phyloP scores from a whole-genome alignment of 2,329 filamentous ascomycete species.

The Fusarium continuum region DNA sequence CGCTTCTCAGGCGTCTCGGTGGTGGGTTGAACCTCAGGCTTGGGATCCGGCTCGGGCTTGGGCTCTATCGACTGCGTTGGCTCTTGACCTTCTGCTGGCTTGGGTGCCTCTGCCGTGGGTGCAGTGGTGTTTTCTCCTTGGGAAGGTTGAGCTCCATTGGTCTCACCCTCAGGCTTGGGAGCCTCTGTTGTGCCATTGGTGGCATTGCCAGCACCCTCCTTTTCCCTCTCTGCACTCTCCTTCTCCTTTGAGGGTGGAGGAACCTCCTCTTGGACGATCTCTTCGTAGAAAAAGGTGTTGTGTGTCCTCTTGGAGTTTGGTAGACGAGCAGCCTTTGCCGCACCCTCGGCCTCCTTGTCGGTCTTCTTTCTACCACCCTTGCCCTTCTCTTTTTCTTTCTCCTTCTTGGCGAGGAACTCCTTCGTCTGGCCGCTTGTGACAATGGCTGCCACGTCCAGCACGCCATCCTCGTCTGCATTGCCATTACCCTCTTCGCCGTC shows the following conservation, averaged over 20 bases:
- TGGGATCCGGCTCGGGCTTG: conserved; percentile 27
- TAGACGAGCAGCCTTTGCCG: conserved; percentile 66
- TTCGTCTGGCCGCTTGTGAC: conserved; percentile 83
- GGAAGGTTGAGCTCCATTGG: conserved; percentile 22
- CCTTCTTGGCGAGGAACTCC: conserved; percentile 84
- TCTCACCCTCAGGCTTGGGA: conserved; percentile 20
- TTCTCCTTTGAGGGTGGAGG: conserved; percentile 46
- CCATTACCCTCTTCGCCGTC: conserved; percentile 55
- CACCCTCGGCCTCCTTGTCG: conserved; percentile 62
- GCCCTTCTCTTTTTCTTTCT: conserved; percentile 74
- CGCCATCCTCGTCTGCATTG: conserved; percentile 70
- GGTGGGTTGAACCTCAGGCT: conserved; percentile 33
- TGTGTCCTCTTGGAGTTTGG: conserved; percentile 77
- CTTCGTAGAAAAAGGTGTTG: conserved; percentile 79
- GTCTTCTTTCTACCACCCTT: conserved; percentile 66
- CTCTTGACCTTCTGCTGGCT: conserved; percentile 38
- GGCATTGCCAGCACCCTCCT: conserved; percentile 32
- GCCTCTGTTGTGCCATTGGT: conserved; percentile 33
- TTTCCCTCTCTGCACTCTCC: conserved; percentile 39
- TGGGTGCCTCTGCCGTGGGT: conserved; percentile 21
- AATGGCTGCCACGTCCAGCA: conserved; percentile 85
- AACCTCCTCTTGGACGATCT: conserved; percentile 66
- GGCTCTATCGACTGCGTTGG: conserved; percentile 34
- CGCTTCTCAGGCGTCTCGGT: conserved; percentile 54
- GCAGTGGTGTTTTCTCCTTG: conserved; percentile 10